Base-by-base conservation (phyloP, 768 basidiomycete species). In the Suillus occidentalis region DNA sequence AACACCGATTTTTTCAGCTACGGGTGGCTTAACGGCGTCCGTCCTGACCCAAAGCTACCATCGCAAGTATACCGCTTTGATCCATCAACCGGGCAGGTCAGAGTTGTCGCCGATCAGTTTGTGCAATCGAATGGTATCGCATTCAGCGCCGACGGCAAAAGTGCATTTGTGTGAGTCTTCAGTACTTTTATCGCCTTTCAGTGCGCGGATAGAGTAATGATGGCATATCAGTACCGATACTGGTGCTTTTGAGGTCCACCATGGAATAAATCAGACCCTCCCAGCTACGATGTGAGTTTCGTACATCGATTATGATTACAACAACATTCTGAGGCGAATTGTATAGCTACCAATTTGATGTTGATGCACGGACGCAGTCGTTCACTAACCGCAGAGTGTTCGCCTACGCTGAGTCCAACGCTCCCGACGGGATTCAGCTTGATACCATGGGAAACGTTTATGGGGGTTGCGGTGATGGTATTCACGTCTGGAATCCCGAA, bases 371-470 rank as follows among this genome's bases (percentile, higher is more conserved):
- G 42, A 82, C 83, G 1, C 79, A 85, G 55, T 73, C 77, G 1
- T 86, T 89, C 72, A 75, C 65, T 55, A 85, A 89, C 69, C 81
- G 87, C 36, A 82, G 88, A 10, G 79, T 89, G 10, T 87, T 91
- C 65, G 87, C 89, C 1, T 89, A 85, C 63, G 70, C 78, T 13
- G 89, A 89, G 65, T 78, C 86, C 20, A 89, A 87, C 9, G 75
- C 85, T 39, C 83, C 88, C 20, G 89, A 90, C 67, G 88, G 89
- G 9, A 71, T 89, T 12, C 84, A 87, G 67, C 77, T 87, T 5
- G 89, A 91, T 67, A 75, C 77, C 3, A 70, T 80, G 0, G 88
- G 88, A 0, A 89, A 90, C 66, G 83, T 91, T 0, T 90, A 87
- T 71, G 75, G 84, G 3, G 85, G 85, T 1, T 84, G 83, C 62